Base-by-base conservation (phyloP, 768 basidiomycete species). In the Cyclocybe cylindracea region DNA sequence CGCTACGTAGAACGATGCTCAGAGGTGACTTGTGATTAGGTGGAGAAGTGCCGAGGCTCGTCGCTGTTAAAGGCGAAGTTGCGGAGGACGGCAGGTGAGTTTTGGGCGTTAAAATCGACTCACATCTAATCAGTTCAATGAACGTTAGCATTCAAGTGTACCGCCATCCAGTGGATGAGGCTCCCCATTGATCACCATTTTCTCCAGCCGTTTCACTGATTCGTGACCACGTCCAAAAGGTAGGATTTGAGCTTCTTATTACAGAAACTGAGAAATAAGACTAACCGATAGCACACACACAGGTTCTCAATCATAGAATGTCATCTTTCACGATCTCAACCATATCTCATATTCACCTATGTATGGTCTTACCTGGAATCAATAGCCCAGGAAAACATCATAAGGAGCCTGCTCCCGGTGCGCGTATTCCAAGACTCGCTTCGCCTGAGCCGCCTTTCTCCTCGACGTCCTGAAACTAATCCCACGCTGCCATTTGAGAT, bases 91-190 rank as follows among this genome's bases (percentile, higher is more conserved):
- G 77, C 39, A 77, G 75, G 76, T 71, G 47, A 39, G 59, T 34
- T 36, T 24, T 34, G 3, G 10, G 36, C 10, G 7, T 47, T 31
- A 29, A 1, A 2, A 37, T 40, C 13, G 35, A 31, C 13, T 18
- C 11, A 8, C 14, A n/a, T 16, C 7, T 29, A n/a, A 40, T 5
- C 14, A 33, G 32, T 24, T 13, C 10, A 43, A 39, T 32, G 36
- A 34, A 40, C 24, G 29, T 6, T 52, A 89, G 87, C 59, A 84
- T 82, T 62, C 90, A 91, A 4, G 76, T 92, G 46, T 93, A 92
- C 66, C 83, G 91, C 33, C 89, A 91, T 64, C 91, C 91, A 10
- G 82, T 89, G 2, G 90, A 93, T 63, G 80, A 85, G 58, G 87
- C 87, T 0, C 90, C 90, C 24, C 78, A 81, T 2, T 75, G 91